These are phyloP conservation scores for Neurospora intermedia DNA, from an alignment of 495 filamentous ascomycete genomes.

Conservation along the genomic window DNA sequence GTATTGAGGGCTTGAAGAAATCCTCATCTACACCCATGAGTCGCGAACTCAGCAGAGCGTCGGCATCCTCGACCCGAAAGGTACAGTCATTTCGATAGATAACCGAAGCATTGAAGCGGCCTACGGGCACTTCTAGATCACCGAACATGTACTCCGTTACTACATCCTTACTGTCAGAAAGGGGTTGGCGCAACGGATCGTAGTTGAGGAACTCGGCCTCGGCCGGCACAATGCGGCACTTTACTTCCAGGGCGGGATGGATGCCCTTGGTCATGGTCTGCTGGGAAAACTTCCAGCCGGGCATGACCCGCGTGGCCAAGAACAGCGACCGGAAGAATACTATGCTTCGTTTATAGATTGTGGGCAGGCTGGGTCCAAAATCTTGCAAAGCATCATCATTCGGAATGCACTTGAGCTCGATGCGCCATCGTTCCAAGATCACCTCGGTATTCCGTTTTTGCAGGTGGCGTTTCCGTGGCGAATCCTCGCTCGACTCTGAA, in stretches of 20 bases:
- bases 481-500: constrained; percentile 45
- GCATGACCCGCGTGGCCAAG: constrained; percentile 68
- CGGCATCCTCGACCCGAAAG: constrained; percentile 84
- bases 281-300: constrained; percentile 78
- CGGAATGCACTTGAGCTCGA: constrained; percentile 56
- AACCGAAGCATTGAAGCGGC: constrained; percentile 69
- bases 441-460: constrained; percentile 49
- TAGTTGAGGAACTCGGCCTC: constrained; percentile 40
- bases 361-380: constrained; percentile 62
- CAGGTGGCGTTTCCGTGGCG: constrained; percentile 21
- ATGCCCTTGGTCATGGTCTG: constrained; percentile 54
- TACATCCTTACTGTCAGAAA: constrained; percentile 58
- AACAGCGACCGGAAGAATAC: constrained; percentile 92
- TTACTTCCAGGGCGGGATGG: constrained; percentile 55
- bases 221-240: constrained; percentile 61
- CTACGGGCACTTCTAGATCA: constrained; percentile 73
- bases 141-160: constrained; percentile 70
- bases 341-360: constrained; percentile 91
- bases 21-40: constrained; percentile 79
- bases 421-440: constrained; percentile 79
- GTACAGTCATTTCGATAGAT: constrained; percentile 78
- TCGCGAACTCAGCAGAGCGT: constrained; percentile 86
- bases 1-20: constrained; percentile 67
- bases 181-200: constrained; percentile 61
- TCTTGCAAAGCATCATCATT: constrained; percentile 45